These are phyloP conservation scores for Teratosphaeria zuluensis DNA, from an alignment of 2,329 filamentous ascomycete genomes.

Conservation along the genomic window DNA sequence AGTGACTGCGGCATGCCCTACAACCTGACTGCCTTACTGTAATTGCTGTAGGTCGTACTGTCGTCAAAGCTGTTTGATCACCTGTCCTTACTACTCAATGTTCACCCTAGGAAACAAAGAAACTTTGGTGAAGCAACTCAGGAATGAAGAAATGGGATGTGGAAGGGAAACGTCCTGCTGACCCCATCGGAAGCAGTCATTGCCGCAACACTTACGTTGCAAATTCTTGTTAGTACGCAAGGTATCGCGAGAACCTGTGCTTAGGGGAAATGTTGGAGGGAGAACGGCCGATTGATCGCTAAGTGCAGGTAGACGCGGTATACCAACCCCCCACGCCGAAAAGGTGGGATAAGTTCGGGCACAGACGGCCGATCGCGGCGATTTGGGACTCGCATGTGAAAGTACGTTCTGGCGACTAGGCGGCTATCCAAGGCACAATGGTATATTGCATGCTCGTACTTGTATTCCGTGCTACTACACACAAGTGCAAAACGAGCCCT, in stretches of 20 bases:
- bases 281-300: not conserved
- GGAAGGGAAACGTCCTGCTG: not conserved
- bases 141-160: not conserved
- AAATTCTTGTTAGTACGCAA: not conserved
- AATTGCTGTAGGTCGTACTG: not conserved
- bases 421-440: not conserved
- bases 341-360: not conserved
- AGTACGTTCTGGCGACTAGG: no score
- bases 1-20: not conserved
- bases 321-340: not conserved
- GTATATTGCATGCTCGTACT: no score
- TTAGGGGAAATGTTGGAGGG: conserved; percentile 1
- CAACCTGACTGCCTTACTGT: not conserved
- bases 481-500: no score
- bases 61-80: not conserved
- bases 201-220: not conserved
- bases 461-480: no score
- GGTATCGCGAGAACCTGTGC: conserved; percentile 3
- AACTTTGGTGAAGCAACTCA: not conserved
- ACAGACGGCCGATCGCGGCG: not conserved
- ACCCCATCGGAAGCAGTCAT: not conserved
- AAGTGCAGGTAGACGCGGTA: conserved; percentile 2
- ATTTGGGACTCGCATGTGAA: not conserved
- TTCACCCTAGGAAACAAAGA: not conserved
- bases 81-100: not conserved